Base-by-base conservation (phyloP, 23 red algal genomes). In the Gracilaria domingensis region DNA sequence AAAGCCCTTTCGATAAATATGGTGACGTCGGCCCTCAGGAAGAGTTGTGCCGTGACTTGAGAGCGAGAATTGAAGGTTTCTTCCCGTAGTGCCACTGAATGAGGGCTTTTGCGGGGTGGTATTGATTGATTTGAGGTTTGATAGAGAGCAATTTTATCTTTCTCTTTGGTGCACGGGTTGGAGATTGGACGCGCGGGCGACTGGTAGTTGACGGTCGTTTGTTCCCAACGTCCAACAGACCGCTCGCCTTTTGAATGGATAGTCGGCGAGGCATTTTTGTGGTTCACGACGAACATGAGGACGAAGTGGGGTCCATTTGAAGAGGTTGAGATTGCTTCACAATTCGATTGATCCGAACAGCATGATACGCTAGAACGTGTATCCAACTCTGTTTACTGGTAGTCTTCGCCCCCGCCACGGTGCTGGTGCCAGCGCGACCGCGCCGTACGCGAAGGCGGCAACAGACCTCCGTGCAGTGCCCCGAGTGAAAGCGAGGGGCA, bases 331-430 rank as follows among this genome's bases (percentile, higher is more conserved):
- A 67, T 25, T 86, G 53, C 13, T 74, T 74, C 30, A 90, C 47
- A 21, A 90, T 79, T 20, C 64, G 54, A 69, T 79, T 77, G 45
- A 76, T 70, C 21, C 87, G 71, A 59, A 90, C 87, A 30, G 86
- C 87, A 56, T 77, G 57, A 64, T 90, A 90, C 16, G 87, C 87
- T 51, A 90, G 18, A 53, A n/a, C n/a, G n/a, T n/a, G n/a, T n/a
- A n/a, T n/a, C n/a, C n/a, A n/a, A n/a, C n/a, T n/a, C n/a, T n/a
- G n/a, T n/a, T n/a, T n/a, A n/a, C n/a, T n/a, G n/a, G n/a, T n/a
- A n/a, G n/a, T n/a, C n/a, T n/a, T n/a, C n/a, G n/a, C n/a, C n/a
- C n/a, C n/a, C n/a, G n/a, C n/a, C n/a, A n/a, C n/a, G n/a, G n/a
- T n/a, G n/a, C n/a, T n/a, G n/a, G n/a, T n/a, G n/a, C n/a, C n/a